Evolutionary conservation across 768 basidiomycete genomes (phyloP).

Genomic region (Boletus barrowsii): DNA sequence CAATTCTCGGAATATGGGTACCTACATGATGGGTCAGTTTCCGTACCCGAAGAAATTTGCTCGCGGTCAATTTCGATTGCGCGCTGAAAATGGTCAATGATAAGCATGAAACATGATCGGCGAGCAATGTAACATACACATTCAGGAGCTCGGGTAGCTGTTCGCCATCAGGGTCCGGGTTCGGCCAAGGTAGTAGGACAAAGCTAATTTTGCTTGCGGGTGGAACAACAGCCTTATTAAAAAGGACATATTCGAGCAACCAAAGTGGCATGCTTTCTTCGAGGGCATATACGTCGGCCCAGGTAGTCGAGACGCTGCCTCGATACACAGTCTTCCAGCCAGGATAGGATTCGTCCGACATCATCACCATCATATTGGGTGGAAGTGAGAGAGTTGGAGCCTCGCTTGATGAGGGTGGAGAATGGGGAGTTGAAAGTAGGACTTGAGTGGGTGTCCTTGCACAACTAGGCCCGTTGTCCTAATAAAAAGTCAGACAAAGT

Average conservation of each 20-base stretch:
- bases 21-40: constrained; percentile 83
- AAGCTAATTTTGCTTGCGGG: constrained; percentile 82
- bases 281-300: constrained; percentile 49
- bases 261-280: constrained; percentile 84
- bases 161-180: constrained; percentile 54
- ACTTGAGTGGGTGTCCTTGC: constrained; percentile 52
- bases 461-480: constrained; percentile 28
- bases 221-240: constrained; percentile 52
- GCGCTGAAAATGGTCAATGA: constrained; percentile 37
- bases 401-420: constrained; percentile 69
- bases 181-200: constrained; percentile 75
- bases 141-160: constrained; percentile 79
- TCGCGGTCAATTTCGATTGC: constrained; percentile 87
- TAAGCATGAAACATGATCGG: neutral
- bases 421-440: constrained; percentile 52
- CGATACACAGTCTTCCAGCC: constrained; percentile 79
- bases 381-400: constrained; percentile 65
- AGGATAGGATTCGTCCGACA: constrained; percentile 77
- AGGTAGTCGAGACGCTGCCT: constrained; percentile 59
- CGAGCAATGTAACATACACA: constrained; percentile 52
- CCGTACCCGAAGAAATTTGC: constrained; percentile 76
- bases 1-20: constrained; percentile 3
- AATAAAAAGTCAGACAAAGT: constrained; percentile 4
- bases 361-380: constrained; percentile 59
- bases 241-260: constrained; percentile 83